Percentiles rank a stretch among this genome's conserved stretches.
phyloP scores from a whole-genome alignment of 495 filamentous ascomycete species.

The Staphylotrichum longicolle region DNA sequence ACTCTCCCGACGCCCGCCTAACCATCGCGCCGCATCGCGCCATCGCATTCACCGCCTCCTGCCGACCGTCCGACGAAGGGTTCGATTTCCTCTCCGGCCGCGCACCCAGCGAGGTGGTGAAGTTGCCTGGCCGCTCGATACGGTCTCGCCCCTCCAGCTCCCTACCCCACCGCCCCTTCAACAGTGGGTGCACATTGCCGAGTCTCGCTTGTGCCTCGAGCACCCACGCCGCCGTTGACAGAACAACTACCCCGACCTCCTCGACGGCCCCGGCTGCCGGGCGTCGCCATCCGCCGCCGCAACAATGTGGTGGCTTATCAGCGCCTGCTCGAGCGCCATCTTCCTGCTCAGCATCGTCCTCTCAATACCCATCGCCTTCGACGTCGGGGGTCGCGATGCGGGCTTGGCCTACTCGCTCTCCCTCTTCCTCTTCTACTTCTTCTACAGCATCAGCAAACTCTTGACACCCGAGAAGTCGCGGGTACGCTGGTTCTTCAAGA shows the following conservation, averaged over 20 bases:
- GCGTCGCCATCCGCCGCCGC: slow-evolving; percentile 31
- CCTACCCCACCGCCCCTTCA: slow-evolving; percentile 6
- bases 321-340: slow-evolving; percentile 66
- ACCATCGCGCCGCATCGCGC: slow-evolving; percentile 2
- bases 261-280: neutral
- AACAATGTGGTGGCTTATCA: slow-evolving; percentile 68
- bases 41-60: slow-evolving; percentile 12
- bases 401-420: slow-evolving; percentile 89
- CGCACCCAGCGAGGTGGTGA: neutral
- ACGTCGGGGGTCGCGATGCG: slow-evolving; percentile 91
- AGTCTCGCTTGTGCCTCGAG: slow-evolving; percentile 9
- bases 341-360: slow-evolving; percentile 88
- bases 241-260: neutral
- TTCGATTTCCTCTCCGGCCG: too few species aligned
- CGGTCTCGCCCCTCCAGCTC: neutral
- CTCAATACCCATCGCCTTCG: slow-evolving; percentile 92
- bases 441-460: slow-evolving; percentile 77
- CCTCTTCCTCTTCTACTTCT: slow-evolving; percentile 82
- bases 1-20: neutral
- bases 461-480: slow-evolving; percentile 76
- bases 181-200: slow-evolving; percentile 16
- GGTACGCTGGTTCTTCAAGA: slow-evolving; percentile 65
- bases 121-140: neutral
- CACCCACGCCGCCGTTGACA: slow-evolving; percentile 1
- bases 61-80: neutral